Evolutionary conservation across 2,329 filamentous ascomycete species (phyloP), one percentile per base, ranked within the genome.

Genomic region (Fusarium pilosicola): DNA sequence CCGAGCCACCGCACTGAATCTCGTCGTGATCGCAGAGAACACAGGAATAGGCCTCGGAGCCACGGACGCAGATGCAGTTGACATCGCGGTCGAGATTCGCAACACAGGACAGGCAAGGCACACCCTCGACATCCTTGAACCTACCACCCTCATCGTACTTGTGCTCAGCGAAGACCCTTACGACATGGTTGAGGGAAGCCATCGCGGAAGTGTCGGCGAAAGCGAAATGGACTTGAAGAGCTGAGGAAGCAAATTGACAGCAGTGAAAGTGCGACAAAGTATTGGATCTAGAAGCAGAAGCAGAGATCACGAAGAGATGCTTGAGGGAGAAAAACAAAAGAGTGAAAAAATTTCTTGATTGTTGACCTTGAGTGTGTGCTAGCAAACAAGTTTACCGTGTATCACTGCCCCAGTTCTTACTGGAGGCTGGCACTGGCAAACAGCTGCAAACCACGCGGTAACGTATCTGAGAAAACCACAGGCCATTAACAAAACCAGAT

Each of bases 401-500:
- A 26, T 52, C 18, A 52, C n/a, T 12, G 32, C 13, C 6, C 3
- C 24, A 0, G 6, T 26, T 36, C 9, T 11, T 6, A 6, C n/a
- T 22, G 0, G 9, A 1, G 13, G 32, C 17, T 52, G 18, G 17
- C 49, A 22, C 32, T 52, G 49, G 32, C 32, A 12, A 14, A 52
- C n/a, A 52, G n/a, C n/a, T 36, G 20, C 20, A 4, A 0, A 28
- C 26, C 18, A 8, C 1, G 2, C 0, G 17, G 26, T 1, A 22
- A 22, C 0, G 8, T 6, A 8, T 3, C 13, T 0, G 0, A 22
- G 26, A 22, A 28, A 28, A 5, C 6, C 20, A 28, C 26, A 6
- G 9, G 13, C 1, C 0, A 5, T 11, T 0, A n/a, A n/a, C n/a
- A n/a, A 0, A 22, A 11, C 6, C 45, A 11, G 26, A 3, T 11